Evolutionary conservation across 2,329 filamentous ascomycete species (phyloP).

Genomic region (Mycocentrospora acerina): DNA sequence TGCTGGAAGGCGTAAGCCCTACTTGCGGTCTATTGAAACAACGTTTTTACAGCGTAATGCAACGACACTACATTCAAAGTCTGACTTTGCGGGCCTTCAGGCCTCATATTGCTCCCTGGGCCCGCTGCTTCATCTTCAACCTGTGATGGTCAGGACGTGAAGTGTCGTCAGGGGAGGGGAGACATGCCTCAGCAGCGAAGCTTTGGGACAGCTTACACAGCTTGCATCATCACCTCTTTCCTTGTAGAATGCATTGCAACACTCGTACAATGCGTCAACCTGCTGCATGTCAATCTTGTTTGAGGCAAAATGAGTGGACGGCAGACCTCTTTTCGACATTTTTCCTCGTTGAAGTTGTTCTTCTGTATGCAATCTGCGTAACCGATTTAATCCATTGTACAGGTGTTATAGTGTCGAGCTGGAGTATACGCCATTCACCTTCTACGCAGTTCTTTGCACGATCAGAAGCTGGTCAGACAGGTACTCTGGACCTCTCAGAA

Average conservation of each 20-base stretch:
- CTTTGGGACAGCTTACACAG: slow-evolving; percentile 83
- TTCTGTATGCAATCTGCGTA: slow-evolving; percentile 74
- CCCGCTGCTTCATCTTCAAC: slow-evolving; percentile 81
- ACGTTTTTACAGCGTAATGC: too few relatives aligned
- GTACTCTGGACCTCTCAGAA: too few relatives aligned
- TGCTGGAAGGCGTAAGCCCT: too few relatives aligned
- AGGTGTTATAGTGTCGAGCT: background rate
- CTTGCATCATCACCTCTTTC: slow-evolving; percentile 73
- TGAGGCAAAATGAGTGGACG: background rate
- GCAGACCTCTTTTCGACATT: slow-evolving; percentile 64
- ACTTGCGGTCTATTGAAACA: too few relatives aligned
- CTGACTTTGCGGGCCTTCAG: too few relatives aligned
- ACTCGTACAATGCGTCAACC: slow-evolving; percentile 87
- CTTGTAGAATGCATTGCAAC: slow-evolving; percentile 86
- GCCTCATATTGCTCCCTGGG: slow-evolving; percentile 40
- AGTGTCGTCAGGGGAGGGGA: background rate
- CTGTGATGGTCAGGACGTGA: slow-evolving; percentile 31
- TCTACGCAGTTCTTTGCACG: too few relatives aligned
- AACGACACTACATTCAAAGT: too few relatives aligned
- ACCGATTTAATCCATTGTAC: slow-evolving; percentile 6
- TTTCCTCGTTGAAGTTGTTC: slow-evolving; percentile 82
- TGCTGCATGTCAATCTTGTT: slow-evolving; percentile 44
- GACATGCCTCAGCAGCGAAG: slow-evolving; percentile 64
- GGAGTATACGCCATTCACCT: too few relatives aligned
- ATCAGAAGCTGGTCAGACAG: too few relatives aligned